Evolutionary conservation across 2,329 filamentous ascomycete species (phyloP).

Genomic region (Claviceps spartinae): DNA sequence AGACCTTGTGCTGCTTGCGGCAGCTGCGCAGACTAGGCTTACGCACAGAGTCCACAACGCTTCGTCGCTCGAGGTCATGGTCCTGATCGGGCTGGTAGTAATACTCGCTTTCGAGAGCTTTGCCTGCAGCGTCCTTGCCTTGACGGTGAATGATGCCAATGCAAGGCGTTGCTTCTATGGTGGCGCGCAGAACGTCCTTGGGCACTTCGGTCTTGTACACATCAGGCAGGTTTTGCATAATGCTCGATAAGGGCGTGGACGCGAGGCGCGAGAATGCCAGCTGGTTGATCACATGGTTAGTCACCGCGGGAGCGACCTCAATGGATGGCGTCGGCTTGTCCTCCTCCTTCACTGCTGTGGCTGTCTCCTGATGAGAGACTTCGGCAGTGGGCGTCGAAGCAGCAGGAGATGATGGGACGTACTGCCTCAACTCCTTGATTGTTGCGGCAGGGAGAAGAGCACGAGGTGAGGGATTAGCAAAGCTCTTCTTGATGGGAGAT

Average conservation of each 20-base stretch:
- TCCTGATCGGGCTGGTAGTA: slow-evolving; percentile 91
- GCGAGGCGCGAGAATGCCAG: slow-evolving; percentile 87
- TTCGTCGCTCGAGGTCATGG: slow-evolving; percentile 61
- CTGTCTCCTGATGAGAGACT: not conserved
- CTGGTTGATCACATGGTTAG: slow-evolving; percentile 89
- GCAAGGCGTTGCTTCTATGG: slow-evolving; percentile 63
- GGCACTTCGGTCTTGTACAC: slow-evolving; percentile 46
- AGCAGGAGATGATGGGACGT: slow-evolving; percentile 12
- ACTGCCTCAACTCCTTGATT: not conserved
- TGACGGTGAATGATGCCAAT: slow-evolving; percentile 80
- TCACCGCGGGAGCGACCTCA: slow-evolving; percentile 33
- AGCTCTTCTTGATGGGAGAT: slow-evolving; percentile 12
- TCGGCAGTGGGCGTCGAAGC: slow-evolving; percentile 12
- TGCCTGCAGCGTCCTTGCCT: slow-evolving; percentile 92
- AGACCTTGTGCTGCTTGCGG: slow-evolving; percentile 92
- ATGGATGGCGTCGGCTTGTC: slow-evolving; percentile 11
- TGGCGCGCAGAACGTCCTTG: slow-evolving; percentile 49
- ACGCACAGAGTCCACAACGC: slow-evolving; percentile 72
- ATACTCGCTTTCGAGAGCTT: slow-evolving; percentile 87
- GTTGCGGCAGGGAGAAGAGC: not conserved
- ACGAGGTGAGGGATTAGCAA: not conserved
- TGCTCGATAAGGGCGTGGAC: slow-evolving; percentile 78
- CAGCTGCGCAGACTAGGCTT: slow-evolving; percentile 84
- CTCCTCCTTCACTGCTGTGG: slow-evolving; percentile 10
- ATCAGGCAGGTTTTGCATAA: slow-evolving; percentile 71